phyloP scores from a whole-genome alignment of 345 rosid genomes.

The Passiflora organensis region DNA sequence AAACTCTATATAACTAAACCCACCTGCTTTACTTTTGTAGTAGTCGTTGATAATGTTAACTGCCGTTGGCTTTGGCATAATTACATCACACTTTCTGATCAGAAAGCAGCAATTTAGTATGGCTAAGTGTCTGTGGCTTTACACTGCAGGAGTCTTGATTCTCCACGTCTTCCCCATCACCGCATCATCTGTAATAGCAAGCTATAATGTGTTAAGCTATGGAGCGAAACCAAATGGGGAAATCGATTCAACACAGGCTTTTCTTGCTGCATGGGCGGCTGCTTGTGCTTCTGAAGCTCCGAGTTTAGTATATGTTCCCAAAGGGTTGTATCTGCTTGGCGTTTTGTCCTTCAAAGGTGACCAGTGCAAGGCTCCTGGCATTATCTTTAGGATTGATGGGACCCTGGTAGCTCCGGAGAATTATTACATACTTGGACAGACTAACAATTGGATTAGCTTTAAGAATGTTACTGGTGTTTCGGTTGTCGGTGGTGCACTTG shows the following conservation, averaged over 20 bases:
- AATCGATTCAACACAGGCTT: slow-evolving; percentile 2
- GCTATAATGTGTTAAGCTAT: slow-evolving; percentile 2
- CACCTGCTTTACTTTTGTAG: no score
- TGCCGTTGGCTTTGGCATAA: no score
- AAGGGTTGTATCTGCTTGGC: slow-evolving; percentile 7
- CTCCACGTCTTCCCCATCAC: no score
- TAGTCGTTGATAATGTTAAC: no score
- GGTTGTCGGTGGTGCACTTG: slow-evolving; percentile 9
- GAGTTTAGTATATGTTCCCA: slow-evolving; percentile 1
- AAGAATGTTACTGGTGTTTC: slow-evolving; percentile 3
- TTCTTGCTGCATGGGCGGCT: slow-evolving; percentile 6
- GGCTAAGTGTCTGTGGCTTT: background rate
- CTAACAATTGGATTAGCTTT: slow-evolving; percentile 4
- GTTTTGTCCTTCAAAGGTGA: slow-evolving; percentile 2
- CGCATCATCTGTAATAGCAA: background rate
- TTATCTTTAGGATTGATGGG: slow-evolving; percentile 10
- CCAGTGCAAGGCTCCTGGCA: slow-evolving; percentile 1
- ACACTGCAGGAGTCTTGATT: background rate
- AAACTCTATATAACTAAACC: no score
- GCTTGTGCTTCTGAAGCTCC: slow-evolving; percentile 8
- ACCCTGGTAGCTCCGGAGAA: slow-evolving; percentile 2
- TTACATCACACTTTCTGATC: no score
- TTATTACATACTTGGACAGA: background rate
- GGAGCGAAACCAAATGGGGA: slow-evolving; percentile 9
- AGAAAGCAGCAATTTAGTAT: no score